These are phyloP conservation scores for Penicillium paneum DNA, from an alignment of 2,329 filamentous ascomycete species.

Conservation along the genomic window DNA sequence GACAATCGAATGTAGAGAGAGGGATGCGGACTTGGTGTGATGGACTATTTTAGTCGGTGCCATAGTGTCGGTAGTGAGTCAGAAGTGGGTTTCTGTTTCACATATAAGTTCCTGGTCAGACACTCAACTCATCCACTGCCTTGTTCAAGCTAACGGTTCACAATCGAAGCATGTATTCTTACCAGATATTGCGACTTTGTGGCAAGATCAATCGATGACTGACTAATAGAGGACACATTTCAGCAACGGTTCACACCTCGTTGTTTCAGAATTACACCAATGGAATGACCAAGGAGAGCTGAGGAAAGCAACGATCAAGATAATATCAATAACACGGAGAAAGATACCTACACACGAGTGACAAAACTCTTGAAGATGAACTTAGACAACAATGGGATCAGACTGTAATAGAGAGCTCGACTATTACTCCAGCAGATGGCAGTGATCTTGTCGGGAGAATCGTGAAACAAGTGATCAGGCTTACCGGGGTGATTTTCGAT, in stretches of 20 bases:
- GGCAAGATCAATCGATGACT: not conserved
- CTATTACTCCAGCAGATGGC: not conserved
- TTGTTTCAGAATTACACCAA: not conserved
- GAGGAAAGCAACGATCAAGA: not conserved
- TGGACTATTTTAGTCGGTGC: constrained; percentile 29
- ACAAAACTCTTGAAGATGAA: not conserved
- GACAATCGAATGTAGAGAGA: constrained; percentile 35
- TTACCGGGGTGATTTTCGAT: not conserved
- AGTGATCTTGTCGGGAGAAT: not conserved
- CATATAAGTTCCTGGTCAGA: not conserved
- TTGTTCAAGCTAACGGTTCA: too few relatives aligned
- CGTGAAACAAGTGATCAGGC: not conserved
- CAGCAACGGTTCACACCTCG: not conserved
- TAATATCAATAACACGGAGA: not conserved
- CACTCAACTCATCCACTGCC: too few relatives aligned
- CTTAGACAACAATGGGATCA: too few relatives aligned
- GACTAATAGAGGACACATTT: not conserved
- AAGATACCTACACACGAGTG: not conserved
- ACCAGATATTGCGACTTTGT: not conserved
- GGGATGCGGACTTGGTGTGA: not conserved
- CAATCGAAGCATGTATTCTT: not conserved
- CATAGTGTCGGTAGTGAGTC: constrained; percentile 13
- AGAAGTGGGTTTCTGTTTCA: not conserved
- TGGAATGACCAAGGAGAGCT: not conserved
- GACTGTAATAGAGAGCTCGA: not conserved